Conservation (phyloP, 2,329 filamentous ascomycete species). For the Blastomyces parvus region DNA sequence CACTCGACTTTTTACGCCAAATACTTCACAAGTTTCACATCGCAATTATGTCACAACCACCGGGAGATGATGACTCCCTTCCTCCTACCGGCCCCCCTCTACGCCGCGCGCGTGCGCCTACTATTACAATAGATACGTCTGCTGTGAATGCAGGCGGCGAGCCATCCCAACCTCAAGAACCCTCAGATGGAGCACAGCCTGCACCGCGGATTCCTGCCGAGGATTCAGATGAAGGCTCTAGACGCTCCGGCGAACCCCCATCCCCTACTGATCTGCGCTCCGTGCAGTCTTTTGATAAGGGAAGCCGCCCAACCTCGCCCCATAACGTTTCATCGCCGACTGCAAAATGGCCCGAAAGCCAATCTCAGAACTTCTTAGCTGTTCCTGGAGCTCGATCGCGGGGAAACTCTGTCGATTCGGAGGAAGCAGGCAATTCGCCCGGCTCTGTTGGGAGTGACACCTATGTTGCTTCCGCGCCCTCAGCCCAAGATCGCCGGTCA, state of each 20-base stretch:
- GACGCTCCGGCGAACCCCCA: conserved; percentile 24
- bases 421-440: conserved; percentile 45
- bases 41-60: conserved; percentile 25
- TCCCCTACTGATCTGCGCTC: conserved; percentile 44
- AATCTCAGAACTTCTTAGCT: conserved; percentile 48
- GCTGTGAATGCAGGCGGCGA: conserved; percentile 38
- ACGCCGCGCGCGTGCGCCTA: conserved; percentile 40
- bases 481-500: conserved; percentile 33
- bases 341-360: conserved; percentile 42
- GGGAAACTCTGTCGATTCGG: conserved; percentile 56
- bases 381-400: conserved; percentile 55
- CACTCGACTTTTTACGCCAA: not conserved
- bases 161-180: conserved; percentile 25
- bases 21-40: not conserved
- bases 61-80: conserved; percentile 21
- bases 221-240: conserved; percentile 26
- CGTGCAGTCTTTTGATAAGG: conserved; percentile 47
- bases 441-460: conserved; percentile 47
- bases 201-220: conserved; percentile 32
- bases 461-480: conserved; percentile 38
- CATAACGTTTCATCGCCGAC: conserved; percentile 59
- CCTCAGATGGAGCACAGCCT: conserved; percentile 29
- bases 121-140: conserved; percentile 50
- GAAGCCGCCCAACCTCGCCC: conserved; percentile 55
- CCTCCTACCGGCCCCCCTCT: conserved; percentile 24